These are phyloP conservation scores for Geosmithia morbida DNA, from an alignment of 2,329 filamentous ascomycete genomes.

Conservation along the genomic window DNA sequence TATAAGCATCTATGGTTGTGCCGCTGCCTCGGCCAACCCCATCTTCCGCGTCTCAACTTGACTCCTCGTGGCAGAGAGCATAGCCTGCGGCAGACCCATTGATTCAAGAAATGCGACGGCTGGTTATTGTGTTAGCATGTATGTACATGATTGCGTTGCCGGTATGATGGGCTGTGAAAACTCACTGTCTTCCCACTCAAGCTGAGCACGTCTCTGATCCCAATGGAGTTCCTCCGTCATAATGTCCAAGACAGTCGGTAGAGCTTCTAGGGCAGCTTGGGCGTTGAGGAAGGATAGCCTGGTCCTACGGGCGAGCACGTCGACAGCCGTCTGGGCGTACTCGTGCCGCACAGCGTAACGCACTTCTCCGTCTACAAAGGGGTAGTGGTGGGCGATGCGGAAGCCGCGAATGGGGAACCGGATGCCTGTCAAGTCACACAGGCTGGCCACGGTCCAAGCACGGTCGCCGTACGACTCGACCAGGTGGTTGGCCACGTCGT, in stretches of 20 bases:
- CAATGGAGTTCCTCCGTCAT: conserved; percentile 78
- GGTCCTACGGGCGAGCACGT: conserved; percentile 74
- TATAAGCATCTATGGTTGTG: background rate
- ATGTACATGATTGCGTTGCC: background rate
- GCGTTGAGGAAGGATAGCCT: conserved; percentile 83
- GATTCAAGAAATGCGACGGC: conserved; percentile 46
- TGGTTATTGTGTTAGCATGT: conserved; percentile 11
- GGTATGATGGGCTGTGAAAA: conserved; percentile 6
- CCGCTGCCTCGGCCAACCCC: conserved; percentile 33
- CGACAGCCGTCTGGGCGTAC: conserved; percentile 81
- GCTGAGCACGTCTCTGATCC: conserved; percentile 56
- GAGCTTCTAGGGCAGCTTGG: conserved; percentile 73
- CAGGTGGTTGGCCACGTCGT: conserved; percentile 80
- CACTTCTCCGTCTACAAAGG: conserved; percentile 84
- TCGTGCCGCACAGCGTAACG: conserved; percentile 79
- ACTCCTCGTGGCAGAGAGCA: conserved; percentile 40
- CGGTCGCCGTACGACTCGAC: conserved; percentile 81
- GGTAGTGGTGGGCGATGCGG: conserved; percentile 68
- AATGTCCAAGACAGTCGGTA: conserved; percentile 76
- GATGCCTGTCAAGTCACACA: conserved; percentile 61
- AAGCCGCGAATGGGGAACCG: conserved; percentile 75
- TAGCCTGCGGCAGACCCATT: conserved; percentile 50
- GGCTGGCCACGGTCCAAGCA: conserved; percentile 76
- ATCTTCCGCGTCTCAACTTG: conserved; percentile 48
- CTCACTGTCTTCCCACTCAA: conserved; percentile 67